Percentiles rank a stretch among this genome's conserved stretches.
phyloP scores from a whole-genome alignment of 2,329 filamentous ascomycete genomes.

The Fusarium tuaranense region DNA sequence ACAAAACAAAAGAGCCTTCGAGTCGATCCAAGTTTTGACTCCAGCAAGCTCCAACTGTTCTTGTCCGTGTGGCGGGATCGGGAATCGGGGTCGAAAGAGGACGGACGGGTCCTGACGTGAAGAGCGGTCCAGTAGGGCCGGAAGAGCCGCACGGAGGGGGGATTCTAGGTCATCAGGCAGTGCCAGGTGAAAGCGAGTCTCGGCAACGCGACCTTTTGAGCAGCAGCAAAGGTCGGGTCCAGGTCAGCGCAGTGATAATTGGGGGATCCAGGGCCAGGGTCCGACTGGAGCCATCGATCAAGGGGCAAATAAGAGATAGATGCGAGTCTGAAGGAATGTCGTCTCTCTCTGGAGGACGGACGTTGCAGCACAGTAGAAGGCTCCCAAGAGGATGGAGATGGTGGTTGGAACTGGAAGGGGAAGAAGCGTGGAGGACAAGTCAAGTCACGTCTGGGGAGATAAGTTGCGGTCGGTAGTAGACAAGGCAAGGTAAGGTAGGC shows the following conservation, averaged over 20 bases:
- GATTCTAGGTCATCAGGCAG: constrained; percentile 24
- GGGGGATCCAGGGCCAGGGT: constrained; percentile 26
- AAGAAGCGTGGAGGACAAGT: neutral
- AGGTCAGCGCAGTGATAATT: constrained; percentile 24
- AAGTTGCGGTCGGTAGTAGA: neutral
- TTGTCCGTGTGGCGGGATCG: constrained; percentile 27
- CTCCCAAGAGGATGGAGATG: neutral
- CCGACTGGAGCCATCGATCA: constrained; percentile 24
- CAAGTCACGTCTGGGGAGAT: neutral
- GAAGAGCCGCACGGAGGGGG: constrained; percentile 36
- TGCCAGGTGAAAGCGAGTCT: constrained; percentile 2
- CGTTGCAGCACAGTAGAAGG: neutral
- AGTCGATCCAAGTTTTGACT: constrained; percentile 10
- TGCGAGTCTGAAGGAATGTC: constrained; percentile 3
- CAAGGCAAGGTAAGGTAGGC: neutral
- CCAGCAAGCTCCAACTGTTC: constrained; percentile 10
- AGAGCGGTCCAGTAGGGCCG: constrained; percentile 23
- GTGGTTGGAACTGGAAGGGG: constrained; percentile 3
- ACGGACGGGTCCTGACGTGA: constrained; percentile 19
- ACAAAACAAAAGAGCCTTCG: neutral
- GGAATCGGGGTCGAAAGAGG: constrained; percentile 15
- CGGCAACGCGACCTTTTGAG: constrained; percentile 2
- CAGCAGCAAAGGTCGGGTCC: constrained; percentile 6
- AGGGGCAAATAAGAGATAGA: neutral
- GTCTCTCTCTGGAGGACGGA: neutral